These are phyloP conservation scores for Quercus agrifolia DNA, from an alignment of 306 rosid genomes.

Conservation along the genomic window DNA sequence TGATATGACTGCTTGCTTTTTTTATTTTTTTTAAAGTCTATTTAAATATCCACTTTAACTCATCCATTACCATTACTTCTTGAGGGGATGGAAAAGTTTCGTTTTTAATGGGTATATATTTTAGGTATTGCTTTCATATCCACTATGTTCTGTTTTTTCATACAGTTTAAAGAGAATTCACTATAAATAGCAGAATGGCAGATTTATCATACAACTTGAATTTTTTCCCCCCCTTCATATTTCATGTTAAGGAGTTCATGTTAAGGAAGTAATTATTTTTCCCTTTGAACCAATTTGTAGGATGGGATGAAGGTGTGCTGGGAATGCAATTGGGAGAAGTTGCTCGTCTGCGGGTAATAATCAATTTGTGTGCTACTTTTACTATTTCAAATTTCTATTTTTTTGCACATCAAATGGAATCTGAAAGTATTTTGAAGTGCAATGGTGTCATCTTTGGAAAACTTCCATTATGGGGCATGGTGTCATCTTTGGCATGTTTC, in stretches of 20 bases:
- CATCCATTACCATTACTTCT: background rate
- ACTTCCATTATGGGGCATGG: background rate
- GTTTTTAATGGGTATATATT: background rate
- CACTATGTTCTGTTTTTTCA: background rate
- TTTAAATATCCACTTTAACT: background rate
- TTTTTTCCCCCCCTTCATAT: background rate
- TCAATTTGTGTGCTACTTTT: background rate
- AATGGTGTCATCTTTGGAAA: background rate
- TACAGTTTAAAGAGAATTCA: background rate
- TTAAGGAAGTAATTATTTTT: background rate
- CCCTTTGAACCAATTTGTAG: conserved; percentile 27
- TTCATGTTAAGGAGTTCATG: background rate
- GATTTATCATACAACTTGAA: background rate
- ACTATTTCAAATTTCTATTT: background rate
- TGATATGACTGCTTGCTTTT: background rate
- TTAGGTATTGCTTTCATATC: background rate
- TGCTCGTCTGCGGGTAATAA: conserved; percentile 89
- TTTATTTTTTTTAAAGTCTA: background rate
- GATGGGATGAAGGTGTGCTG: conserved; percentile 97
- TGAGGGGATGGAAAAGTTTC: background rate
- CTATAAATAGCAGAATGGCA: background rate
- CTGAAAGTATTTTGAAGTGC: background rate
- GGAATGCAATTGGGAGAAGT: conserved; percentile 93
- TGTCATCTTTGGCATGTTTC: background rate
- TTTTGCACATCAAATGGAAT: background rate